Percentiles rank a stretch among this genome's conserved stretches.
These are phyloP conservation scores for Stipa capillata DNA, from an alignment of 176 grass and related monocot species.

Conservation along the genomic window DNA sequence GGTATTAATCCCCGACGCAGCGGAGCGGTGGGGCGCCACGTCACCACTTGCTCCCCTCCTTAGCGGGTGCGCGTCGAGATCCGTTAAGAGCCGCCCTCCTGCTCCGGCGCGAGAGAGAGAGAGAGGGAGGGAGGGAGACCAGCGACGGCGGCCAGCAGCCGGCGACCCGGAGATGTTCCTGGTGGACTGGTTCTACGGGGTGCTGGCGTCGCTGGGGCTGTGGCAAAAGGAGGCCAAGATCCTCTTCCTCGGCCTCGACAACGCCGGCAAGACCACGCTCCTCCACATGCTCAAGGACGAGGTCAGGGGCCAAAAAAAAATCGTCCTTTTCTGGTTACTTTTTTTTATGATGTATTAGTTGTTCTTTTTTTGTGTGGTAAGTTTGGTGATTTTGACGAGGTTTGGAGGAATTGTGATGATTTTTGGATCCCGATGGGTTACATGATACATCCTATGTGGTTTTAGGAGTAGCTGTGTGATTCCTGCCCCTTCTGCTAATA, in stretches of 20 bases:
- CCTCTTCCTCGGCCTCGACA: slow-evolving; percentile 82
- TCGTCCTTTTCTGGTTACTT: background rate
- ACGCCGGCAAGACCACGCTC: slow-evolving; percentile 78
- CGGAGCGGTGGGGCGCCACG: slow-evolving; percentile 11
- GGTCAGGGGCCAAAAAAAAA: slow-evolving; percentile 16
- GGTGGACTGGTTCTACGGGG: slow-evolving; percentile 79
- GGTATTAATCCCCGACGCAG: background rate
- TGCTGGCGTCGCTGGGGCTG: slow-evolving; percentile 64
- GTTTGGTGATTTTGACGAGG: background rate
- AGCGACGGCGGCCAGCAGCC: background rate
- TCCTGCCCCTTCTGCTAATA: background rate
- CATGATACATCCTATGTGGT: background rate
- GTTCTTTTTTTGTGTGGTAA: background rate
- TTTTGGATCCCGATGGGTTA: background rate
- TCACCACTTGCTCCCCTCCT: slow-evolving; percentile 10
- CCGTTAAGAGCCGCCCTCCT: background rate
- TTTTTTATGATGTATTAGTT: background rate
- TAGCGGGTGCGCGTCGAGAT: slow-evolving; percentile 1
- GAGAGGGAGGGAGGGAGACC: background rate
- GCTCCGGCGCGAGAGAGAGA: background rate
- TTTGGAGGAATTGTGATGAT: background rate
- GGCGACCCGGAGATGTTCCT: slow-evolving; percentile 48
- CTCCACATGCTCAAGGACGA: slow-evolving; percentile 94
- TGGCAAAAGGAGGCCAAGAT: slow-evolving; percentile 93
- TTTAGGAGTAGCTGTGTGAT: background rate